Conservation (phyloP, 2,329 filamentous ascomycete species). For the Hymenoscyphus repandus region DNA sequence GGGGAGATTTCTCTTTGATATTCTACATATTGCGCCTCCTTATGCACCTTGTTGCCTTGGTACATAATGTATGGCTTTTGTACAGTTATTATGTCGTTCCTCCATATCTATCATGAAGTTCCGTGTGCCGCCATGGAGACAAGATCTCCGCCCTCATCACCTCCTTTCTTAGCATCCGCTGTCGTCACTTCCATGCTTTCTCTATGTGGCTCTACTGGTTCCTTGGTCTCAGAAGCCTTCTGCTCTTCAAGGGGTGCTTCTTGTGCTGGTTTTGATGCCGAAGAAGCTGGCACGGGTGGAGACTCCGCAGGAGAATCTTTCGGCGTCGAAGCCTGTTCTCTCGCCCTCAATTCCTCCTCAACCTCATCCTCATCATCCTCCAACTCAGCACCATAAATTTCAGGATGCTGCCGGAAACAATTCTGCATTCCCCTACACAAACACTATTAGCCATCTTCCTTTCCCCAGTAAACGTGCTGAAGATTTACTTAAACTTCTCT, state of each 20-base stretch:
- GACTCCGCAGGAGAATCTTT: background rate
- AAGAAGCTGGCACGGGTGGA: background rate
- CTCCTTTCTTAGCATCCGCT: background rate
- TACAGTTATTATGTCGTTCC: conserved; percentile 15
- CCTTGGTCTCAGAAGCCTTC: background rate
- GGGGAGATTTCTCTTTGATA: conserved; percentile 17
- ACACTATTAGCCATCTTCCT: conserved; percentile 21
- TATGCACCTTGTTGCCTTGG: conserved; percentile 14
- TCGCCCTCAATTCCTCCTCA: conserved; percentile 28
- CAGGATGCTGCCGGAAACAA: conserved; percentile 89
- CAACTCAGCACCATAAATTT: conserved; percentile 86
- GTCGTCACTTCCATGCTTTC: background rate
- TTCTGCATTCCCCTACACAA: conserved; percentile 81
- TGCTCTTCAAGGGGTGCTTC: background rate
- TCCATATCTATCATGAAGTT: conserved; percentile 23
- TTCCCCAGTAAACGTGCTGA: background rate
- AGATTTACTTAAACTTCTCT: conserved; percentile 86
- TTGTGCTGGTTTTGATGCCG: background rate
- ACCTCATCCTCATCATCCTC: conserved; percentile 67
- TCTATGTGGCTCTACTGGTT: background rate
- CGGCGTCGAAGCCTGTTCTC: conserved; percentile 13
- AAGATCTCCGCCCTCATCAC: background rate
- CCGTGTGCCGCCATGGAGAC: conserved; percentile 42
- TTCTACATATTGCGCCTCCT: conserved; percentile 18
- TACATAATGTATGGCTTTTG: conserved; percentile 25